Evolutionary conservation across 495 filamentous ascomycete genomes (phyloP), one percentile per base, ranked within the genome.

Genomic region (Cercophora sp.): DNA sequence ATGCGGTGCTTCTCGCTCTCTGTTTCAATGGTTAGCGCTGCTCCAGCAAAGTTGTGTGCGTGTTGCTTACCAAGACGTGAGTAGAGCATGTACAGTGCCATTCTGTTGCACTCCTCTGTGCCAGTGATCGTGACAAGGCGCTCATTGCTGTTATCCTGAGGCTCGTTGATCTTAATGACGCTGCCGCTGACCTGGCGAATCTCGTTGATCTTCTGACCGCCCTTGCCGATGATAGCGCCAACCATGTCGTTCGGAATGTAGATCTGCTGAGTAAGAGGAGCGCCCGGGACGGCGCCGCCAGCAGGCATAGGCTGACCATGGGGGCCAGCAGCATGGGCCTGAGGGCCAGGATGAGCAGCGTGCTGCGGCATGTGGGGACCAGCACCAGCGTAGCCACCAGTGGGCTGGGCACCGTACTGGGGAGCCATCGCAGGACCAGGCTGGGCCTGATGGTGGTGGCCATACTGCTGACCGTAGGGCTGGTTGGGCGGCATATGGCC

Each of bases 221-320:
- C 94, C 74, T 98, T 98, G 53, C 93, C 93, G 62, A 98, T 98
- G 61, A 98, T 98, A 41, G 93, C 93, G 43, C 93, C 93, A 47
- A 98, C 93, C 93, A 98, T 98, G 63, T 98, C 93, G 68, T 98
- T 98, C 37, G 93, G 93, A 63, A 98, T 98, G 72, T 85, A 98
- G 58, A 98, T 98, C 70, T 98, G 93, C 65, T 98, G 93, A 1
- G 93, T 98, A 58, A 98, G 71, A 51, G 93, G 89, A 55, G 91
- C 85, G 29, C 89, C 90, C 29, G 88, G 85, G 51, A 93, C 80
- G 5, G 61, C 70, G 61, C 85, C 82, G 36, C 82, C 83, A n/a
- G n/a, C n/a, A 60, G 83, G 82, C 66, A 90, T 85, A 4, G 89
- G 88, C 50, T 84, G 85, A 39, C 75, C 78, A 37, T 85, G 79